phyloP scores from a whole-genome alignment of 331 rosid species.

The Acacia pycnantha region DNA sequence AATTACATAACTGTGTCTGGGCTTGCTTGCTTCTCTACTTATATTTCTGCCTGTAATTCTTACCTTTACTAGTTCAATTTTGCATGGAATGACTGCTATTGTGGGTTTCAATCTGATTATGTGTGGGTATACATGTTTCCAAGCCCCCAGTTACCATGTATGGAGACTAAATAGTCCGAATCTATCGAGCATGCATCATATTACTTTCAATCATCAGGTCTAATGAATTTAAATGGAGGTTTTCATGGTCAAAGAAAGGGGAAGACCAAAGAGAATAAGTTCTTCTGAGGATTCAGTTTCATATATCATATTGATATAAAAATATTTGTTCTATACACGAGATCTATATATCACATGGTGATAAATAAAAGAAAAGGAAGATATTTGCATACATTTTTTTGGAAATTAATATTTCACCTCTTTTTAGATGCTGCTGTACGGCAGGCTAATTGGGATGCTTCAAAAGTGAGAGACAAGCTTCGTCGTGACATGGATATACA shows the following conservation, averaged over 20 bases:
- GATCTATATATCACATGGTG: neutral
- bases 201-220: neutral
- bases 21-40: conserved; percentile 19
- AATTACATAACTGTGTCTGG: neutral
- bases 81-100: conserved; percentile 7
- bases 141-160: neutral
- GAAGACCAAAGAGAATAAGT: neutral
- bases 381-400: neutral
- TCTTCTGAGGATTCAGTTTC: conserved; percentile 5
- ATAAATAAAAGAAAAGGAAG: neutral
- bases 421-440: conserved; percentile 62
- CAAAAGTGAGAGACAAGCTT: conserved; percentile 67
- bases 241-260: neutral
- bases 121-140: neutral
- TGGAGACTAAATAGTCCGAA: neutral
- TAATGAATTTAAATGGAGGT: conserved; percentile 4
- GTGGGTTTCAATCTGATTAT: neutral
- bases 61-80: conserved; percentile 2
- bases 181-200: neutral
- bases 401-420: conserved; percentile 5
- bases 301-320: neutral
- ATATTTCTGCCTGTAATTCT: neutral
- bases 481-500: conserved; percentile 68
- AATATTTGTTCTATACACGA: neutral
- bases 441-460: conserved; percentile 72